Base-by-base conservation (phyloP, 2,329 filamentous ascomycete genomes). In the Trichoderma atrobrunneum region DNA sequence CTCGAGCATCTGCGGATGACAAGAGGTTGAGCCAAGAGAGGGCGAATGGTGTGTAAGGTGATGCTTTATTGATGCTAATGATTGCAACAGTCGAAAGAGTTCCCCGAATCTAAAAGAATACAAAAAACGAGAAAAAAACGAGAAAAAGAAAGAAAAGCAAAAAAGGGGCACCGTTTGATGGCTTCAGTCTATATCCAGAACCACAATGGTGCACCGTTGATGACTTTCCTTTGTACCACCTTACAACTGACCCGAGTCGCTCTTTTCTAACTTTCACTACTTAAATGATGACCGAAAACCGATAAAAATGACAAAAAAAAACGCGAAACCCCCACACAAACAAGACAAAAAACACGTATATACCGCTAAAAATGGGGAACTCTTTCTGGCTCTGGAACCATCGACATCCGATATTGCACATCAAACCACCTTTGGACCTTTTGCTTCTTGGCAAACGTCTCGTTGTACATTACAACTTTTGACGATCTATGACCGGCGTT, bases 1-100 rank as follows among this genome's bases (percentile, higher is more conserved):
- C 88, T 26, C 85, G 87, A 30, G 79, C 80, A 59, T 91, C 88
- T 26, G 81, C 82, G 14, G 89, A 90, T 74, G 82, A 80, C 56
- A 85, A 83, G 78, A 80, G 78, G 77, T 80, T 73, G 75, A 77
- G 73, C 75, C 75, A 76, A 72, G 78, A 76, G 72, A 66, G 16
- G 12, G 3, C 28, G 7, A 71, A 71, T 1, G 51, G 62, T 16
- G 30, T 26, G 34, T 57, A 66, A 28, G 11, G 34, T 56, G 36
- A 36, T 12, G 54, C 73, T 34, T 75, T 74, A 74, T 73, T 72
- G 74, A 70, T 67, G 63, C 28, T 65, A 36, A 76, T 75, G 62
- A 71, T 72, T 65, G 54, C 73, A 67, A 63, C 60, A 72, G 70
- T 65, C 73, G 70, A 64, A 72, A 77, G 77, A 78, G 77, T 43